Base-by-base conservation (phyloP, 2,329 filamentous ascomycete species). In the Aspergillus sp. region DNA sequence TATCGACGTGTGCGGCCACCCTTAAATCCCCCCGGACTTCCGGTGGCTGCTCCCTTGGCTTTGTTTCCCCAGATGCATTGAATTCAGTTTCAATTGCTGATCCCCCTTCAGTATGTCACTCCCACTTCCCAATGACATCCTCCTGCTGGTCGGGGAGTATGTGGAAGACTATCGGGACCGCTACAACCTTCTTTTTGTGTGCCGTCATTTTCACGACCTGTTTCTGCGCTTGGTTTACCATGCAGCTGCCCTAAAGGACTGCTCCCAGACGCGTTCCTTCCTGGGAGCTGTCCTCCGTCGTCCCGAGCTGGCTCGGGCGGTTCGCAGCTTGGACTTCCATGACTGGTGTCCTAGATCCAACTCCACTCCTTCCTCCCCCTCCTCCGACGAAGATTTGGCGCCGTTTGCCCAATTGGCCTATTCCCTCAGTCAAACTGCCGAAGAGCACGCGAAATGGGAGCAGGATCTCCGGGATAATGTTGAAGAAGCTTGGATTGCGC, bases 401-500 rank as follows among this genome's bases (percentile, higher is more conserved):
- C 10, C 45, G 5, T 62, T 68, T 13, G 61, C 15, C 0, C 21
- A 55, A 10, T 65, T 55, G 56, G 43, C 65, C 4, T 15, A 50
- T 6, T 8, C 9, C 2, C 47, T 65, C 6, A 66, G 68, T 25
- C 61, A 63, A 36, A 69, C 69, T 2, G 28, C 61, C 0, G 57
- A 60, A n/a, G 71, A 74, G 43, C 43, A 60, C 28, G 23, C 36
- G 3, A 61, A 65, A 55, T 74, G 71, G 70, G 55, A 57, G 32
- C 48, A 65, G 28, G 61, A 66, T 43, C 67, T 74, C 23, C 51
- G 47, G 2, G n/a, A 61, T 8, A 68, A 67, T 15, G 56, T 65
- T 1, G 63, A 62, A 12, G 71, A 74, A 25, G 65, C 71, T 1
- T 74, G 71, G 71, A 61, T 68, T 28, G 71, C 71, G 1, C 61